phyloP scores from a whole-genome alignment of 2,329 filamentous ascomycete species.

The Lasiodiplodia citricola region DNA sequence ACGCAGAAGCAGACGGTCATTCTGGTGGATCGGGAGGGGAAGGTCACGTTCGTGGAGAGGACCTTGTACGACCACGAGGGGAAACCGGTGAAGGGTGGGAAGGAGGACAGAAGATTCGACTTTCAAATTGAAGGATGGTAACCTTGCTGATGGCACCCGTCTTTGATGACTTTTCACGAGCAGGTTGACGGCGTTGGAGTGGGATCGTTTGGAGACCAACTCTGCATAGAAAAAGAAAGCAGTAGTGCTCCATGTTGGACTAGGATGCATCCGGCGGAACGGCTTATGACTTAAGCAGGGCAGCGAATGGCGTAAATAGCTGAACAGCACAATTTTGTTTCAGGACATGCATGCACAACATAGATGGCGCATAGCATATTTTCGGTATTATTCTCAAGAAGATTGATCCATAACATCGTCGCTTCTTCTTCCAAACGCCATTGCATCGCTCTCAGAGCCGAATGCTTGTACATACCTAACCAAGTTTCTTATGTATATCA shows the following conservation, averaged over 20 bases:
- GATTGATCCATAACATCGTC: background rate
- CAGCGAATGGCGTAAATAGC: slow-evolving; percentile 8
- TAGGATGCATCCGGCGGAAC: background rate
- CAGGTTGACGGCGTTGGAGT: background rate
- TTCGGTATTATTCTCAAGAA: background rate
- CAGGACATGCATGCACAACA: background rate
- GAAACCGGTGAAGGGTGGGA: slow-evolving; percentile 50
- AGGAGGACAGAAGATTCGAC: slow-evolving; percentile 55
- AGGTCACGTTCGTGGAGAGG: slow-evolving; percentile 66
- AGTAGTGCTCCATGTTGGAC: background rate
- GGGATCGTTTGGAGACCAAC: background rate
- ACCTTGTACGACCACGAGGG: slow-evolving; percentile 63
- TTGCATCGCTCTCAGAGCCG: background rate
- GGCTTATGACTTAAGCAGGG: background rate
- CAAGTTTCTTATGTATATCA: background rate
- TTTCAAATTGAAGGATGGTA: slow-evolving; percentile 55
- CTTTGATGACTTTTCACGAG: background rate
- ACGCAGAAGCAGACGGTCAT: slow-evolving; percentile 69
- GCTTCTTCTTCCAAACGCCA: background rate
- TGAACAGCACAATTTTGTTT: background rate
- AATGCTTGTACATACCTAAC: background rate
- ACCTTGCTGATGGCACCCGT: background rate
- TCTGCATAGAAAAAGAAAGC: background rate
- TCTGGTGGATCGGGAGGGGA: slow-evolving; percentile 60
- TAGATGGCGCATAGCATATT: background rate